These are phyloP conservation scores for Haematococcus sp. DNA, from an alignment of 139 green algal species.

Conservation along the genomic window DNA sequence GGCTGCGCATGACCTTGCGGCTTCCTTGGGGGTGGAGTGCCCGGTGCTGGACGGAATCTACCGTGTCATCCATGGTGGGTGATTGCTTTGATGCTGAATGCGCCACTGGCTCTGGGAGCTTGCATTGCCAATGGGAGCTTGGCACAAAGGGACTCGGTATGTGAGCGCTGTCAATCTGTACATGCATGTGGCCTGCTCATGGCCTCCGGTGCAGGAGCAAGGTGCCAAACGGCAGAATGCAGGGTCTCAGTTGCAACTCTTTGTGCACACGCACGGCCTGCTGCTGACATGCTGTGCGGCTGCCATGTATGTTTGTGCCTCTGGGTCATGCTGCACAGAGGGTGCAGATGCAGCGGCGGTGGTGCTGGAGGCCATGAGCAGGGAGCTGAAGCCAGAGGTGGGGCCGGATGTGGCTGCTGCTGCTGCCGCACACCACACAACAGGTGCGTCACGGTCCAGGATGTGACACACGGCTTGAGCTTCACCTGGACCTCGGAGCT, in stretches of 20 bases:
- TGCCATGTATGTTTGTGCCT: background rate
- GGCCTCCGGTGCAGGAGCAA: too few relatives aligned
- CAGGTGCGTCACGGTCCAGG: too few relatives aligned
- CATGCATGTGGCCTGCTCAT: too few relatives aligned
- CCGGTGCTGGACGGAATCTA: slow-evolving; percentile 85
- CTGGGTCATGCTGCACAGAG: slow-evolving; percentile 26
- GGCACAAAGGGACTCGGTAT: background rate
- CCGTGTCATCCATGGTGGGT: slow-evolving; percentile 52
- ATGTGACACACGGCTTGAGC: too few relatives aligned
- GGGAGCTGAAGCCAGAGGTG: slow-evolving; percentile 62
- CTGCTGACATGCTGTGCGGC: background rate
- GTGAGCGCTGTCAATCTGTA: too few relatives aligned
- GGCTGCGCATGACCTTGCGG: slow-evolving; percentile 52
- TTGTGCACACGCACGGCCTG: too few relatives aligned
- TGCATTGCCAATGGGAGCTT: background rate
- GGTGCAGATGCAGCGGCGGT: slow-evolving; percentile 54
- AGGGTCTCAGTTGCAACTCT: too few relatives aligned
- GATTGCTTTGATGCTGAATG: background rate
- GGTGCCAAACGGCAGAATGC: too few relatives aligned
- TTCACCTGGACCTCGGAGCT: too few relatives aligned
- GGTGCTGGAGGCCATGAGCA: slow-evolving; percentile 48
- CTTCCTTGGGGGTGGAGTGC: slow-evolving; percentile 62
- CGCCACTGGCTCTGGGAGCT: background rate
- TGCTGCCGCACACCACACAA: too few relatives aligned
- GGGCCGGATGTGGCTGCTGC: slow-evolving; percentile 1